These are phyloP conservation scores for Lichtheimia ornata DNA, from an alignment of 371 early-diverging fungal species.

Conservation along the genomic window DNA sequence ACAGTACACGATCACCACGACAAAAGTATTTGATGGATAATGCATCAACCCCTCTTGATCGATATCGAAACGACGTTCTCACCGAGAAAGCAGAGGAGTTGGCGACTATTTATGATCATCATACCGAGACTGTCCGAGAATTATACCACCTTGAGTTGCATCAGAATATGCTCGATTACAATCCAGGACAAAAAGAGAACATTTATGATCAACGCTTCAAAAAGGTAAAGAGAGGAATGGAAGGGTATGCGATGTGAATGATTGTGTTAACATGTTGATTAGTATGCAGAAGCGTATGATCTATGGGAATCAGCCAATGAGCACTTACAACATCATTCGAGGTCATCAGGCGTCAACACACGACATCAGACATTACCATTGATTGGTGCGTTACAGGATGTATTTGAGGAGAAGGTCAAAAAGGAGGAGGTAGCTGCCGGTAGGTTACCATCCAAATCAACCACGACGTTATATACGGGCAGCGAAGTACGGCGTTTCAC, in stretches of 20 bases:
- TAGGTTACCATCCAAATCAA: neutral
- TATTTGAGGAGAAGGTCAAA: slow-evolving; percentile 2
- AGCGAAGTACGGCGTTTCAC: slow-evolving; percentile 33
- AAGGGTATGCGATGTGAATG: neutral
- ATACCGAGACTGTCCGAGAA: slow-evolving; percentile 57
- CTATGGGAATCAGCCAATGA: slow-evolving; percentile 7
- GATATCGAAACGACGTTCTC: slow-evolving; percentile 29
- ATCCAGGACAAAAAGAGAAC: slow-evolving; percentile 39
- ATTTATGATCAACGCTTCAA: slow-evolving; percentile 56
- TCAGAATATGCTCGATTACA: slow-evolving; percentile 56
- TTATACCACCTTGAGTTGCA: slow-evolving; percentile 59
- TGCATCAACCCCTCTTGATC: slow-evolving; percentile 38
- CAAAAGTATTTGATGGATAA: slow-evolving; percentile 17
- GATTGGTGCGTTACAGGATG: slow-evolving; percentile 5
- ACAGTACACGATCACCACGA: neutral
- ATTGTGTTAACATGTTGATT: neutral
- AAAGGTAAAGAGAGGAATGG: slow-evolving; percentile 32
- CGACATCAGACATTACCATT: slow-evolving; percentile 2
- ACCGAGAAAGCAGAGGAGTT: slow-evolving; percentile 37
- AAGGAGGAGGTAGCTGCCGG: neutral
- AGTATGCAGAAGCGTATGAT: slow-evolving; percentile 10
- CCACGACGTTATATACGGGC: slow-evolving; percentile 17
- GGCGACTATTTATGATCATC: slow-evolving; percentile 45
- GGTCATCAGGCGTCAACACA: neutral
- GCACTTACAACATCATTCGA: slow-evolving; percentile 1